These are phyloP conservation scores for Suillus ampliporus DNA, from an alignment of 768 basidiomycete species.

Conservation along the genomic window DNA sequence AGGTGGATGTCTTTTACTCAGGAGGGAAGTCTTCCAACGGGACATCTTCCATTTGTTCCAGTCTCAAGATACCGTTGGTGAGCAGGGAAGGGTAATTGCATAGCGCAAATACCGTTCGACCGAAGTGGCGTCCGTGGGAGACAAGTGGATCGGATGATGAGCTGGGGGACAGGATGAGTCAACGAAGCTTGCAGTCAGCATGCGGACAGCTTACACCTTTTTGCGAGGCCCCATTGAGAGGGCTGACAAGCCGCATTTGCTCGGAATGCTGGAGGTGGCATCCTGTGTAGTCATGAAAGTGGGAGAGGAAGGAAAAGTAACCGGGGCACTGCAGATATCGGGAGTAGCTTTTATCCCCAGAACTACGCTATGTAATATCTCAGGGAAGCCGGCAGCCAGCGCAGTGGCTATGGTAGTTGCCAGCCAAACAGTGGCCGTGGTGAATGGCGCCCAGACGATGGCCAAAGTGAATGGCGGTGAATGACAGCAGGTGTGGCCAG, in stretches of 20 bases:
- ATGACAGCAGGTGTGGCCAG: too few relatives aligned
- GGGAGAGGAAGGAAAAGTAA: not conserved
- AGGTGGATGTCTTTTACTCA: not conserved
- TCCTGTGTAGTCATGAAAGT: not conserved
- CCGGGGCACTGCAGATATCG: not conserved
- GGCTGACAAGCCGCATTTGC: not conserved
- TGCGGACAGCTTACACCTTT: conserved; percentile 2
- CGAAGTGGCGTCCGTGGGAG: conserved; percentile 26
- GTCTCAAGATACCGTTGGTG: conserved; percentile 18
- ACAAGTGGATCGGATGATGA: conserved; percentile 21
- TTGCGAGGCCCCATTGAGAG: conserved; percentile 21
- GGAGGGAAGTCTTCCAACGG: not conserved
- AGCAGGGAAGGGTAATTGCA: conserved; percentile 20
- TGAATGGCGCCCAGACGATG: too few relatives aligned
- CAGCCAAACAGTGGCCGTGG: too few relatives aligned
- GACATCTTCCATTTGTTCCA: conserved; percentile 7
- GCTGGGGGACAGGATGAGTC: not conserved
- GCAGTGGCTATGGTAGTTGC: not conserved
- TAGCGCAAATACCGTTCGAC: conserved; percentile 19
- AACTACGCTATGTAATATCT: not conserved
- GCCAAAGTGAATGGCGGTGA: too few relatives aligned
- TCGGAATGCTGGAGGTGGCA: not conserved
- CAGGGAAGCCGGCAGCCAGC: not conserved
- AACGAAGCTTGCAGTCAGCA: not conserved
- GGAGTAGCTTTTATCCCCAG: not conserved